These are phyloP conservation scores for Eimeria falciformis DNA, from an alignment of 169 alveolate genomes.

Conservation along the genomic window DNA sequence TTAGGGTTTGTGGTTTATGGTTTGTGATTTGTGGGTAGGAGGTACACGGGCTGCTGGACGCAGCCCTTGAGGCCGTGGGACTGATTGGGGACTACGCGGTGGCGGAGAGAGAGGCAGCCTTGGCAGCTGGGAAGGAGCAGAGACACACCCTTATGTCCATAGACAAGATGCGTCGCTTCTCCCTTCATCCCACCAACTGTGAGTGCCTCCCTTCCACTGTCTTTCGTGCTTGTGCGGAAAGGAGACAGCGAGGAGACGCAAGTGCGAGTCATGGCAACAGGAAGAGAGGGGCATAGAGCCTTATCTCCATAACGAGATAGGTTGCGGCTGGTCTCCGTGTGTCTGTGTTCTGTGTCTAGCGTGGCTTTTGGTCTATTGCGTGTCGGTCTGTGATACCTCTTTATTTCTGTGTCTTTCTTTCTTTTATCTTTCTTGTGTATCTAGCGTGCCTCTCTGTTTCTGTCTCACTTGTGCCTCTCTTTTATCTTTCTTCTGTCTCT, in stretches of 20 bases:
- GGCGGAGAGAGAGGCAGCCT: conserved; percentile 54
- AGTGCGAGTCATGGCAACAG: too few species aligned
- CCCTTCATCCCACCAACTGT: background rate
- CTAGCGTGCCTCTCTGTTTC: too few species aligned
- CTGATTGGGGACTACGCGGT: conserved; percentile 66
- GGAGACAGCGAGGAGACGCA: too few species aligned
- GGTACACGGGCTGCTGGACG: conserved; percentile 76
- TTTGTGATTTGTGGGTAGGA: conserved; percentile 43
- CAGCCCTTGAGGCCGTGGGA: conserved; percentile 47
- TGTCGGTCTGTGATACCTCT: background rate
- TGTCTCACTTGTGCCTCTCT: background rate
- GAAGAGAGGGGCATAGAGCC: too few species aligned
- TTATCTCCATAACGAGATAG: too few species aligned
- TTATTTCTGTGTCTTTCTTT: too few species aligned
- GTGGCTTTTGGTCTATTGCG: background rate
- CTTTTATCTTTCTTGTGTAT: too few species aligned
- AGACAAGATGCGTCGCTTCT: background rate
- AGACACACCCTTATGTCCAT: background rate
- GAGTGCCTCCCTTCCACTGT: background rate
- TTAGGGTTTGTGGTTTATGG: background rate
- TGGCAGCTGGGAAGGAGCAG: conserved; percentile 15
- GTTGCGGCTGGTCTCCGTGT: too few species aligned
- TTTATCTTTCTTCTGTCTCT: background rate
- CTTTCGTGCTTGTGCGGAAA: background rate
- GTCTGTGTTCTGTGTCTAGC: too few species aligned